Conservation (phyloP, 2,329 filamentous ascomycete species). For the Aspergillus ruber region DNA sequence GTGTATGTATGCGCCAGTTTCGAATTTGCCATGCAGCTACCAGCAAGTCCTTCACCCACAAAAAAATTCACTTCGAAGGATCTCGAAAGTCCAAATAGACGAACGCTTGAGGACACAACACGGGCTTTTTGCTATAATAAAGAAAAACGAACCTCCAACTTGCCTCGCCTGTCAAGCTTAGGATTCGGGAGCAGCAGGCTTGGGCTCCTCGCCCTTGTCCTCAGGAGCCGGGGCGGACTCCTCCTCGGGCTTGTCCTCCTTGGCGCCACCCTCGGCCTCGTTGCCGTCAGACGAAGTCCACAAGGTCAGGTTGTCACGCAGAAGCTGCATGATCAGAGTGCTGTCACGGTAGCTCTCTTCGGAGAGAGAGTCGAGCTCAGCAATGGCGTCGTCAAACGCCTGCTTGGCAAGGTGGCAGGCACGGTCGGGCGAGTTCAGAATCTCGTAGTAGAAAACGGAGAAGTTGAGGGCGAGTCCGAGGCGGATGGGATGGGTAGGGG, state of each 20-base stretch:
- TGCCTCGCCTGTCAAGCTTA: constrained; percentile 15
- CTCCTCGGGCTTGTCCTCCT: constrained; percentile 55
- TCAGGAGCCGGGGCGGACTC: constrained; percentile 42
- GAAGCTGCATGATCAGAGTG: constrained; percentile 98
- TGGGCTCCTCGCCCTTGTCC: constrained; percentile 36
- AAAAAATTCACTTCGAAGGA: constrained; percentile 26
- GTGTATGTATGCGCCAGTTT: constrained; percentile 22
- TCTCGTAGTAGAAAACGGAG: constrained; percentile 99
- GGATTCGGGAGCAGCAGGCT: constrained; percentile 31
- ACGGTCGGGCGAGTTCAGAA: constrained; percentile 93
- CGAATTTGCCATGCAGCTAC: constrained; percentile 32
- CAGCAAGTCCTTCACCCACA: constrained; percentile 22
- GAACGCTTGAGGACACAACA: constrained; percentile 20
- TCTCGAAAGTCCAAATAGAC: constrained; percentile 27
- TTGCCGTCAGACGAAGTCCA: constrained; percentile 91
- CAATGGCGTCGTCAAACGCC: constrained; percentile 97
- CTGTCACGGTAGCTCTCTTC: constrained; percentile 99
- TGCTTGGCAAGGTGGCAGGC: constrained; percentile 99
- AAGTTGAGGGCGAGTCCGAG: constrained; percentile 97
- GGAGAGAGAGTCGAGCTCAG: constrained; percentile 93
- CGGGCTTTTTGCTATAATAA: constrained; percentile 19
- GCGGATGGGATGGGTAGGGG: constrained; percentile 95
- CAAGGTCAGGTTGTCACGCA: constrained; percentile 95
- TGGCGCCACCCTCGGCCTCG: constrained; percentile 58
- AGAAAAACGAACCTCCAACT: constrained; percentile 18